These are phyloP conservation scores for Coniosporium tulheliwenetii DNA, from an alignment of 2,329 filamentous ascomycete genomes.

Conservation along the genomic window DNA sequence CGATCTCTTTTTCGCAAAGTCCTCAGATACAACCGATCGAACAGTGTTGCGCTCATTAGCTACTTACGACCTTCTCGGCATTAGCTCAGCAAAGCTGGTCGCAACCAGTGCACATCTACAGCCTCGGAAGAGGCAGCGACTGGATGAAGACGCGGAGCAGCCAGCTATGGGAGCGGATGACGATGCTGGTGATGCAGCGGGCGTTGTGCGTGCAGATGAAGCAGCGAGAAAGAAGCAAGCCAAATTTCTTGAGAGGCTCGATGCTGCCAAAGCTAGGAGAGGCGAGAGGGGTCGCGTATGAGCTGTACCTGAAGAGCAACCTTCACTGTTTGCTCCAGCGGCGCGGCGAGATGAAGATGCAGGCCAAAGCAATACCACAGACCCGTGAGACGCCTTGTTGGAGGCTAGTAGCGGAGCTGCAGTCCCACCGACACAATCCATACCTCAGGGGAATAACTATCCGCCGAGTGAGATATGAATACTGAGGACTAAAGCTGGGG, in stretches of 20 bases:
- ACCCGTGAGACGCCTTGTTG: too few relatives aligned
- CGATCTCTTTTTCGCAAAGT: slow-evolving; percentile 55
- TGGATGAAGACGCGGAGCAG: slow-evolving; percentile 3
- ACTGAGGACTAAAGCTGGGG: too few relatives aligned
- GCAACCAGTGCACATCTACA: slow-evolving; percentile 47
- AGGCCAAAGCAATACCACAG: too few relatives aligned
- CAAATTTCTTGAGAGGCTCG: background rate
- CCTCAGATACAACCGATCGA: slow-evolving; percentile 26
- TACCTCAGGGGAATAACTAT: too few relatives aligned
- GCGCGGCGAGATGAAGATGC: too few relatives aligned
- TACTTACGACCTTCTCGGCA: slow-evolving; percentile 56
- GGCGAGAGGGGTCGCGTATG: background rate
- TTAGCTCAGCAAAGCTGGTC: slow-evolving; percentile 52
- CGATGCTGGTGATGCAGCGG: background rate
- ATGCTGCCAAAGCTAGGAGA: background rate
- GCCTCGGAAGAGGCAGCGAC: slow-evolving; percentile 14
- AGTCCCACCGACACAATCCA: too few relatives aligned
- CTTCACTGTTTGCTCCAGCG: too few relatives aligned
- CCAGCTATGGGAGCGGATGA: slow-evolving; percentile 1
- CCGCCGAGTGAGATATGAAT: too few relatives aligned
- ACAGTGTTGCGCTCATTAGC: slow-evolving; percentile 33
- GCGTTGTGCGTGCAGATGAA: background rate
- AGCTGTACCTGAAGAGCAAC: too few relatives aligned
- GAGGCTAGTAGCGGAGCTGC: too few relatives aligned
- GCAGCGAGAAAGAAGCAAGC: background rate